Base-by-base conservation (phyloP, 1,139 yeast species). In the Debaryomyces nepalensis region DNA sequence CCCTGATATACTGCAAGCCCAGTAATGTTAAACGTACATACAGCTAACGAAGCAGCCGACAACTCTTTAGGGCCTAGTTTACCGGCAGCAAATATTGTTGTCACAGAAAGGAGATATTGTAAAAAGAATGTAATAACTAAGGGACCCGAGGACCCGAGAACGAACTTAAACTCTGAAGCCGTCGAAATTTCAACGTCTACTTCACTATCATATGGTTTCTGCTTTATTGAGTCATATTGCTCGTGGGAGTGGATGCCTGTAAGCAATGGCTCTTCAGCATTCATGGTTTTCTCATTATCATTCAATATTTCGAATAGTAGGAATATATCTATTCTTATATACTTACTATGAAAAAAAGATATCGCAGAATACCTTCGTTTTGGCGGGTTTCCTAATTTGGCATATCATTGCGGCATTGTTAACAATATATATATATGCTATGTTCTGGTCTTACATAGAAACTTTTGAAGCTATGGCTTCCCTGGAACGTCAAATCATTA, bases 1-100 rank as follows among this genome's bases (percentile, higher is more conserved):
- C 82, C 82, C 39, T 75, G 77, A 48, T 73, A 75, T 1, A 77
- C 61, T 1, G 80, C 75, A 32, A 66, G 50, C 2, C 75, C 75
- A 0, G 78, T 71, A 37, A 75, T 74, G 46, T 71, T 74, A 52
- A 74, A 75, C 0, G 80, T 72, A 55, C 77, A 74, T 2, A 74
- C 66, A 1, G 78, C 78, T 33, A 76, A 61, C 0, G 80, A 72
- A 4, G 74, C 76, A 5, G 80, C 76, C 0, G 81, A 81, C 21
- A 74, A 54, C 45, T 74, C 77, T 34, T 55, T 57, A 6, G 75
- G 60, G 1, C 79, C 80, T 40, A 78, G 53, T 40, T 68, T 70
- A 0, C 82, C 82, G 12, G 77, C 71, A 2, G 77, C 64, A 51
- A 70, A 75, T 12, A 78, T 69, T 1, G 80, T 70, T 16, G 74